Base-by-base conservation (phyloP, 352 stramenopile genomes). In the Phytophthora macrochlamydospora region DNA sequence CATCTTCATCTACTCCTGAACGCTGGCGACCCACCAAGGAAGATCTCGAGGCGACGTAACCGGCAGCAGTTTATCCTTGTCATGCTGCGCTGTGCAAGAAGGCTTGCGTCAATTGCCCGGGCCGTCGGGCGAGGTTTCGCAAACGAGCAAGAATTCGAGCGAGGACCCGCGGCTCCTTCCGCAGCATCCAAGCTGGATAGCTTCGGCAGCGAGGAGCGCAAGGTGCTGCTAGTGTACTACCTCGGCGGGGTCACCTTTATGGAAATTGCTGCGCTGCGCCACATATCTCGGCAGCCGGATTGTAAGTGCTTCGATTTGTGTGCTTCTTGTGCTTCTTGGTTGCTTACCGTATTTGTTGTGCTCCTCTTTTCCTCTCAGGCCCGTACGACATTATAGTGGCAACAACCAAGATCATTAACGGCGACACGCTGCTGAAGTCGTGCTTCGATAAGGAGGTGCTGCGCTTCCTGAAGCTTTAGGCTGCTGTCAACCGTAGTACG, bases 211-310 rank as follows among this genome's bases (percentile, higher is more conserved):
- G 85, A 92, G 50, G 82, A 94, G 58, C 76, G 81, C 56, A 98
- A 98, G 72, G 93, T 98, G 37, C 88, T 99, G 76, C 72, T 99
- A 8, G 92, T 99, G 18, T 98, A 98, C 75, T 99, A 97, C 75
- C 62, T 99, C 12, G 97, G 97, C 43, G 97, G 97, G 31, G 90
- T 99, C 12, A 98, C 96, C 18, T 98, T 93, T 73, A 98, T 98
- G 91, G 97, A 99, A 74, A 97, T 98, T 61, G 95, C 97, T 14
- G 95, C 95, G 14, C 75, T 99, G 42, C 90, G 97, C 31, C 98
- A 98, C 76, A 79, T 99, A 33, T 98, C 92, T 13, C 90, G 90
- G 58, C 85, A 97, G 40, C 81, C 89, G 11, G 87, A 92, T 6
- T 99, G 97, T 92, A 92, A 74, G 68, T 24, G 18, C 18, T 97